These are phyloP conservation scores for Dryas octopetala DNA, from an alignment of 306 rosid genomes.

Conservation along the genomic window DNA sequence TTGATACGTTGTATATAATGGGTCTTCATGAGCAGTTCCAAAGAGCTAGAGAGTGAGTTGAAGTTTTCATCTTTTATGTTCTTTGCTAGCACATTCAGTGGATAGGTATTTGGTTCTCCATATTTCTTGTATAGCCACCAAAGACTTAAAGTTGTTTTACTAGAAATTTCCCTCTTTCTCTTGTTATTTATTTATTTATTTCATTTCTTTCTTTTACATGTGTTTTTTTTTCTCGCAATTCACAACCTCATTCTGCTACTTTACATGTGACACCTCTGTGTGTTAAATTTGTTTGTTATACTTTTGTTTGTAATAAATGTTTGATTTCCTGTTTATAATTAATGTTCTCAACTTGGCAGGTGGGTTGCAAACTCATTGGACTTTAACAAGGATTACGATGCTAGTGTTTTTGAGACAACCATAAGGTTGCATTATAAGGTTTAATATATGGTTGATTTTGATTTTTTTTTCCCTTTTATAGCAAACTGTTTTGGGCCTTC, in stretches of 20 bases:
- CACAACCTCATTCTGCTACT: background rate
- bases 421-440: conserved; percentile 96
- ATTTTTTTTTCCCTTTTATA: conserved; percentile 22
- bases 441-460: conserved; percentile 63
- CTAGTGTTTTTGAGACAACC: conserved; percentile 99
- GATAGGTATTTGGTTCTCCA: conserved; percentile 6
- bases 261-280: background rate
- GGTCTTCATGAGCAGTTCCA: conserved; percentile 89
- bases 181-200: background rate
- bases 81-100: background rate
- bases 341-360: conserved; percentile 49
- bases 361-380: conserved; percentile 86
- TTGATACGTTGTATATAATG: conserved; percentile 92
- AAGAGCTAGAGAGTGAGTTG: conserved; percentile 87
- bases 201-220: background rate
- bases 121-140: background rate
- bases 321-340: background rate
- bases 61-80: conserved; percentile 18
- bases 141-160: background rate
- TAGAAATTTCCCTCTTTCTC: background rate
- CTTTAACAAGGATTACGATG: conserved; percentile 93
- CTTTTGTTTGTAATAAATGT: background rate
- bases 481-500: conserved; percentile 21
- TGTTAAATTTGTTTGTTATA: background rate
- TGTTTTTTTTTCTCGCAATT: background rate